Conservation (phyloP, 2,329 filamentous ascomycete species). For the Ascocoryne sarcoides region DNA sequence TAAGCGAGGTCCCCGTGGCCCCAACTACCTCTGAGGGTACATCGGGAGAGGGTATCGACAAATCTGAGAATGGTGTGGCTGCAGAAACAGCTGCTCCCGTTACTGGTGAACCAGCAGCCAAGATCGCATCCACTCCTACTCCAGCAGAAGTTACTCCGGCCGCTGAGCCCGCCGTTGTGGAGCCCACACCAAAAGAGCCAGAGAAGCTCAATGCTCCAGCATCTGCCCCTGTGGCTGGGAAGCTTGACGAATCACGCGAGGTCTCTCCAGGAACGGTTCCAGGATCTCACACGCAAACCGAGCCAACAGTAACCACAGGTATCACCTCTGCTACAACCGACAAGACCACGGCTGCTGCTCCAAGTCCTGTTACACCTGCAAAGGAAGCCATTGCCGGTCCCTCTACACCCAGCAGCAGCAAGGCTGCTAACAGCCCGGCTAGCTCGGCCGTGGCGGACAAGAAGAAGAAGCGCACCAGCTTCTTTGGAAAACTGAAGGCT, state of each 20-base stretch:
- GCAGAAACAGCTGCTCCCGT: slow-evolving; percentile 35
- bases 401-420: slow-evolving; percentile 20
- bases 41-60: slow-evolving; percentile 42
- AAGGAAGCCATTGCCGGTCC: slow-evolving; percentile 16
- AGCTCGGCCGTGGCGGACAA: slow-evolving; percentile 25
- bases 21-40: slow-evolving; percentile 49
- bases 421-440: slow-evolving; percentile 19
- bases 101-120: slow-evolving; percentile 25
- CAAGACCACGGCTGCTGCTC: slow-evolving; percentile 10
- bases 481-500: slow-evolving; percentile 41
- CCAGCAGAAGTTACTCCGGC: slow-evolving; percentile 27
- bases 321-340: slow-evolving; percentile 16
- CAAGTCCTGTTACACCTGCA: slow-evolving; percentile 14
- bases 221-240: slow-evolving; percentile 2
- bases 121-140: slow-evolving; percentile 8
- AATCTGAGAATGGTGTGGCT: slow-evolving; percentile 39
- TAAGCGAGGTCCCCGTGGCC: slow-evolving; percentile 54
- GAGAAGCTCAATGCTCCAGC: slow-evolving; percentile 27
- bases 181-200: neutral
- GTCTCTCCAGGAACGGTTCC: slow-evolving; percentile 26
- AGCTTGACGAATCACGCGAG: slow-evolving; percentile 20
- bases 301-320: slow-evolving; percentile 22
- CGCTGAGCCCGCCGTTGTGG: slow-evolving; percentile 19
- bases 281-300: slow-evolving; percentile 19
- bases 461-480: slow-evolving; percentile 30